phyloP scores from a whole-genome alignment of 306 rosid species.

The Hylodesmum podocarpum region DNA sequence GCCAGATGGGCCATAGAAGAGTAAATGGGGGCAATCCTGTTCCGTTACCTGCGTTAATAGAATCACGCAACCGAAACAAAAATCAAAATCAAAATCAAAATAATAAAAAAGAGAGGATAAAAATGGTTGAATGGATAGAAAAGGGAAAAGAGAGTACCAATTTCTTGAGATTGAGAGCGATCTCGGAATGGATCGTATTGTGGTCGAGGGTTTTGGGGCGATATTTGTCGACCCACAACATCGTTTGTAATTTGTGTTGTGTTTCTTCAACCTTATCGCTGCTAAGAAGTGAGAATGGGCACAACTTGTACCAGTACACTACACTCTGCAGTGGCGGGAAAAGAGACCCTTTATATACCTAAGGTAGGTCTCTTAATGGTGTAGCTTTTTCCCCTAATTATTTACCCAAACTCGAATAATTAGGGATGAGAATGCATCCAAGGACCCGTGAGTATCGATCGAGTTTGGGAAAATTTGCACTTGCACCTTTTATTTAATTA shows the following conservation, averaged over 20 bases:
- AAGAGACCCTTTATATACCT: too few relatives aligned
- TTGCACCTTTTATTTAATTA: too few relatives aligned
- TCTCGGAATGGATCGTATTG: constrained; percentile 57
- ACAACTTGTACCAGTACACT: too few relatives aligned
- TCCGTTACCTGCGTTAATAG: constrained; percentile 56
- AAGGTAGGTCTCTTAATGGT: too few relatives aligned
- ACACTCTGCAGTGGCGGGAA: too few relatives aligned
- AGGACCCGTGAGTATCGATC: too few relatives aligned
- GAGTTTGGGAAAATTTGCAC: too few relatives aligned
- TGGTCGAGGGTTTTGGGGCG: constrained; percentile 92
- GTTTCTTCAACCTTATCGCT: background rate
- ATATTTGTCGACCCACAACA: constrained; percentile 98
- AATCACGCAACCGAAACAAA: background rate
- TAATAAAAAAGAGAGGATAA: background rate
- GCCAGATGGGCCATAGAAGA: constrained; percentile 92
- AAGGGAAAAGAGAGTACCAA: constrained; percentile 40
- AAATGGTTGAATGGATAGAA: background rate
- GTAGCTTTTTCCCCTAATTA: too few relatives aligned
- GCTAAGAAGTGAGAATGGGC: background rate
- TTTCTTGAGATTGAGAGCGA: constrained; percentile 88
- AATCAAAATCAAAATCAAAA: background rate
- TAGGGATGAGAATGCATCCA: too few relatives aligned
- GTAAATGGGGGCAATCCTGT: constrained; percentile 96
- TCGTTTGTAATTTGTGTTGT: constrained; percentile 18
- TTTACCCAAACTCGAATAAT: too few relatives aligned